Evolutionary conservation across 176 grass and related monocot genomes (phyloP).

Genomic region (Panicum miliaceum): DNA sequence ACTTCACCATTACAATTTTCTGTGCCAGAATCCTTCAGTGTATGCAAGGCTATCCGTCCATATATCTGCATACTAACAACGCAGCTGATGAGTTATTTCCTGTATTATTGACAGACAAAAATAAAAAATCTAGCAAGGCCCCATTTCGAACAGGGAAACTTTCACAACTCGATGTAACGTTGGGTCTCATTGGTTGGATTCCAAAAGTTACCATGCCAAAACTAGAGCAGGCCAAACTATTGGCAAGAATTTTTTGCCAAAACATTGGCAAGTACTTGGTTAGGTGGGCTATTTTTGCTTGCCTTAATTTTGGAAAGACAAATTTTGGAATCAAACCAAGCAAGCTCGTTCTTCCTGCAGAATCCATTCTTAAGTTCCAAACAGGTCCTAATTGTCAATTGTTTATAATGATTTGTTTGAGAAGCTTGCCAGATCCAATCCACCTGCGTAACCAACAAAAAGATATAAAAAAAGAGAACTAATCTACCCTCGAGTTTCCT

Average conservation of each 20-base stretch:
- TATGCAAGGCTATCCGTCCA: neutral
- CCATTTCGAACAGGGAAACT: no score
- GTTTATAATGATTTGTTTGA: conserved; percentile 1
- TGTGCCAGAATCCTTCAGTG: neutral
- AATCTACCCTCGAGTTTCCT: neutral
- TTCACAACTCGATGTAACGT: no score
- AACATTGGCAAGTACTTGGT: no score
- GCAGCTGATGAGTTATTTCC: neutral
- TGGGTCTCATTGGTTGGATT: no score
- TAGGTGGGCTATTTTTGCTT: no score
- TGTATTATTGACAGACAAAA: neutral
- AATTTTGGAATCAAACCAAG: no score
- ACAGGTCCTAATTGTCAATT: neutral
- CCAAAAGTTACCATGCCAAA: no score
- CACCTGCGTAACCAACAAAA: neutral
- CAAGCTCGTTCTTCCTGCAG: neutral
- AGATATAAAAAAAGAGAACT: neutral
- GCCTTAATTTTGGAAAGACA: no score
- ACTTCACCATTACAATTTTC: neutral
- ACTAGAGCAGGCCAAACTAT: no score
- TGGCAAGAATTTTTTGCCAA: no score
- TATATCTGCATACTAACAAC: neutral
- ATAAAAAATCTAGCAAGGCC: neutral
- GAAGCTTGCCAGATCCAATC: neutral
- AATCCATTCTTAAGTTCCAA: neutral